Percentiles rank a stretch among this genome's conserved stretches.
phyloP scores from a whole-genome alignment of 169 alveolate genomes.

The Eimeria falciformis region DNA sequence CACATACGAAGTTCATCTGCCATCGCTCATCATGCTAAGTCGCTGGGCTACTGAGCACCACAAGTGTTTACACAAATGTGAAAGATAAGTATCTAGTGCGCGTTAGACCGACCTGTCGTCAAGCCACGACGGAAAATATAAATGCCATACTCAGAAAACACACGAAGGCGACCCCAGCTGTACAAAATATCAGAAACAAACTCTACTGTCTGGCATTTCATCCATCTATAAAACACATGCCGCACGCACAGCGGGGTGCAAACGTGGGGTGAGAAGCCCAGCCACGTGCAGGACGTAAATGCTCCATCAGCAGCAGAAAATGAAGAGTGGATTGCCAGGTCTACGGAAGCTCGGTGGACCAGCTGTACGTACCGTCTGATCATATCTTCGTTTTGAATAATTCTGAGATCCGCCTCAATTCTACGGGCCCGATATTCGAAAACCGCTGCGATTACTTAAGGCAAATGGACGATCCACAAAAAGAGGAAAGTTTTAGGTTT shows the following conservation, averaged over 20 bases:
- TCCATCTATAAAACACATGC: too few relatives aligned
- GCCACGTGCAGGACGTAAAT: too few relatives aligned
- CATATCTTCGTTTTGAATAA: constrained; percentile 83
- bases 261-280: too few relatives aligned
- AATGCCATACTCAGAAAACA: constrained; percentile 85
- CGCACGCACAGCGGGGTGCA: too few relatives aligned
- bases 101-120: constrained; percentile 78
- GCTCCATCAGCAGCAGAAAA: too few relatives aligned
- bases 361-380: constrained; percentile 59
- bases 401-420: constrained; percentile 81
- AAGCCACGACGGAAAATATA: constrained; percentile 84
- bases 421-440: constrained; percentile 82
- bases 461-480: background rate
- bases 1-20: too few relatives aligned
- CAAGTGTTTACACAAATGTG: background rate
- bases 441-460: constrained; percentile 74
- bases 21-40: too few relatives aligned
- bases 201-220: too few relatives aligned
- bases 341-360: too few relatives aligned
- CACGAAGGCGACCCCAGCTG: constrained; percentile 82
- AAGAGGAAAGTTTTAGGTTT: background rate
- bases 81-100: background rate
- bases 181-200: background rate
- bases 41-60: background rate
- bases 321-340: too few relatives aligned